These are phyloP conservation scores for Hygrophorus russula DNA, from an alignment of 768 basidiomycete species.

Conservation along the genomic window DNA sequence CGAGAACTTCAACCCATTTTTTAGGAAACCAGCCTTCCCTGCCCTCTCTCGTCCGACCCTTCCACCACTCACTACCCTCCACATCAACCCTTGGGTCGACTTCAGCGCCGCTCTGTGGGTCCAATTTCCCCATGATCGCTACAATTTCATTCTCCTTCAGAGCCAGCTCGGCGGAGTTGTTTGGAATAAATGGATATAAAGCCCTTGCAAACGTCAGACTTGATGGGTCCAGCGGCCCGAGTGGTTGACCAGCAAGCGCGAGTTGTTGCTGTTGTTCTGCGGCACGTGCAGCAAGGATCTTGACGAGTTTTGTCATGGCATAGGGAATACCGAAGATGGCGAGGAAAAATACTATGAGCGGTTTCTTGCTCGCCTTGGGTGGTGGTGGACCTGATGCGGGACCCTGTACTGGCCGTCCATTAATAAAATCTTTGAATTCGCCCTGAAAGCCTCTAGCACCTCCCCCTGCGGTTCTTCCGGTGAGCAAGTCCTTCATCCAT, in stretches of 20 bases:
- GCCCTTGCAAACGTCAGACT: conserved; percentile 78
- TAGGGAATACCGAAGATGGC: conserved; percentile 91
- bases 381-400: conserved; percentile 21
- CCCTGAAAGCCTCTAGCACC: conserved; percentile 29
- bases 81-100: conserved; percentile 55
- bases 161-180: conserved; percentile 65
- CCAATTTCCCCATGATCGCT: conserved; percentile 76
- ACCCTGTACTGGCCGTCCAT: conserved; percentile 41
- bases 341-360: conserved; percentile 85
- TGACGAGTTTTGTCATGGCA: conserved; percentile 84
- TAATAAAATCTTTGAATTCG: conserved; percentile 72
- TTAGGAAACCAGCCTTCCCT: conserved; percentile 91
- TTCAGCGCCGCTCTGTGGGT: conserved; percentile 55
- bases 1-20: conserved; percentile 75
- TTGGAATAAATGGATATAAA: conserved; percentile 64
- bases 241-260: conserved; percentile 2
- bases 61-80: conserved; percentile 79
- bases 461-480: conserved; percentile 21
- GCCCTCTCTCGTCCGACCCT: conserved; percentile 84
- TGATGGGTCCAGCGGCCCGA: conserved; percentile 66
- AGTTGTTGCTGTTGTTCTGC: conserved; percentile 24
- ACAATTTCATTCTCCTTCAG: conserved; percentile 89
- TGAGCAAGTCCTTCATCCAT: conserved; percentile 66
- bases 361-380: conserved; percentile 75
- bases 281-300: conserved; percentile 57